Percentiles rank a stretch among this genome's conserved stretches.
Conservation (phyloP, 495 filamentous ascomycete genomes). For the Penicillium lagena region DNA sequence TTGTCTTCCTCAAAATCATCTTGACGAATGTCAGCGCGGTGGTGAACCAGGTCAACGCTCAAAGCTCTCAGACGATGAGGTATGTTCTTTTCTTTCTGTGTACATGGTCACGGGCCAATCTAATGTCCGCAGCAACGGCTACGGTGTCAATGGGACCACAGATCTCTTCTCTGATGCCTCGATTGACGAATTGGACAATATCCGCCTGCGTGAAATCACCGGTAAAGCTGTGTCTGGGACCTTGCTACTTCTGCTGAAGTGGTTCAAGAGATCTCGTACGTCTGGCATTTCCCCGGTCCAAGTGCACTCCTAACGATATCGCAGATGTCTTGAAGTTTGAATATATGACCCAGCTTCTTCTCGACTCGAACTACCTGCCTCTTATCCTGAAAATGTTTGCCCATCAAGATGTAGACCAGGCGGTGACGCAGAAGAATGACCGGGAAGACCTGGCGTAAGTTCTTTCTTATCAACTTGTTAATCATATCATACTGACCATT, state of each 20-base stretch:
- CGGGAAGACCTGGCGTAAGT: constrained; percentile 73
- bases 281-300: constrained; percentile 1
- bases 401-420: constrained; percentile 82
- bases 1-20: constrained; percentile 84
- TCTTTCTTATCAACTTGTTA: not conserved
- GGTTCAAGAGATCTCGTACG: constrained; percentile 94
- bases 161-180: constrained; percentile 33
- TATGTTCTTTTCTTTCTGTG: constrained; percentile 10
- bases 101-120: not conserved
- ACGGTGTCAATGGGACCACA: constrained; percentile 24
- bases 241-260: constrained; percentile 80
- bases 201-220: constrained; percentile 76
- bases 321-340: constrained; percentile 92
- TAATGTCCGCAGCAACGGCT: constrained; percentile 25
- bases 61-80: constrained; percentile 34
- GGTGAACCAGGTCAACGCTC: constrained; percentile 46
- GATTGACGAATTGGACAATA: constrained; percentile 71
- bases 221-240: constrained; percentile 86
- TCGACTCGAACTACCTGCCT: constrained; percentile 92
- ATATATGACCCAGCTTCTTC: constrained; percentile 84
- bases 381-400: constrained; percentile 88
- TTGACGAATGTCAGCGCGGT: constrained; percentile 70
- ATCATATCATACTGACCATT: constrained; percentile 9
- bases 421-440: constrained; percentile 80
- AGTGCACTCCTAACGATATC: not conserved